Percentiles rank a stretch among this genome's conserved stretches.
Conservation (phyloP, 768 basidiomycete species). For the Austroboletus eburneus region DNA sequence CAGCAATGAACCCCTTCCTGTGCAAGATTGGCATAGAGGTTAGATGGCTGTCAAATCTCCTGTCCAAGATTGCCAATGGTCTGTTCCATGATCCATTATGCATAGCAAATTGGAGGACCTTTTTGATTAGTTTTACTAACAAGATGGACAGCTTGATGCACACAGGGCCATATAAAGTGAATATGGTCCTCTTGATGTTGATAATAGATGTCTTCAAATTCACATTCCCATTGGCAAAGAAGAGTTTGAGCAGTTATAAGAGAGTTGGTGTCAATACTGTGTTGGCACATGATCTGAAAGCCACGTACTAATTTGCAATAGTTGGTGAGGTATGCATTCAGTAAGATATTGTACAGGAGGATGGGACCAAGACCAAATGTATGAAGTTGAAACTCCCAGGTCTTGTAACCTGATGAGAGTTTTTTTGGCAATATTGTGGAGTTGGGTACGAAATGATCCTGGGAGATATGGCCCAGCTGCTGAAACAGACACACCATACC, state of each 20-base stretch:
- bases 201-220: conserved; percentile 30
- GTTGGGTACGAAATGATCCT: conserved; percentile 18
- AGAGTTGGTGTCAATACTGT: conserved; percentile 9
- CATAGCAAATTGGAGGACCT: conserved; percentile 2
- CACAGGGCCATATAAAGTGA: conserved; percentile 28
- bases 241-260: conserved; percentile 4
- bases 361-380: conserved; percentile 16
- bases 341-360: conserved; percentile 15
- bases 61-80: conserved; percentile 26
- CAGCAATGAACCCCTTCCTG: neutral
- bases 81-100: conserved; percentile 31
- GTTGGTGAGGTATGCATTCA: conserved; percentile 12
- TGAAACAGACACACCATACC: too few species aligned
- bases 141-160: conserved; percentile 20
- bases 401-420: conserved; percentile 29
- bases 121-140: conserved; percentile 1
- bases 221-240: conserved; percentile 21
- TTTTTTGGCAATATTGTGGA: conserved; percentile 23
- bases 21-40: conserved; percentile 1
- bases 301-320: conserved; percentile 21
- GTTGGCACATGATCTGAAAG: conserved; percentile 21
- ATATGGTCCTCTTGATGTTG: conserved; percentile 19
- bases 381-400: conserved; percentile 22
- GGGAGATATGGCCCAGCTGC: conserved; percentile 6
- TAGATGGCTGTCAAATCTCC: conserved; percentile 16